Base-by-base conservation (phyloP, 495 filamentous ascomycete genomes). In the Aspergillus avenaceus region DNA sequence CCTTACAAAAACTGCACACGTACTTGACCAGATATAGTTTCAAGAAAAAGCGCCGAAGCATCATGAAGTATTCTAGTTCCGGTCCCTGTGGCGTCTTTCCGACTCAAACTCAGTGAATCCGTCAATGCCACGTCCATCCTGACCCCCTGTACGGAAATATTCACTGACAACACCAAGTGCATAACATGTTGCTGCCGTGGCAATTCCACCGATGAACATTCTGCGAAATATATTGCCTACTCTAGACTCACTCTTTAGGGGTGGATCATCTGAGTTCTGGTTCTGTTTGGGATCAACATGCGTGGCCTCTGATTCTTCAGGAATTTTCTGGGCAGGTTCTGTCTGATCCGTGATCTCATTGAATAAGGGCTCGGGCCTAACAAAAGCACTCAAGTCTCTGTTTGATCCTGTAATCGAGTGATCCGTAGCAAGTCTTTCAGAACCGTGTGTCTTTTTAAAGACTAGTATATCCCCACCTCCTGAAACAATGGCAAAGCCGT, bases 401-500 rank as follows among this genome's bases (percentile, higher is more conserved):
- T 61, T 25, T 14, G 56, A 42, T 26, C 29, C 49, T 12, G 54
- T 45, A 9, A 54, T 49, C n/a, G 58, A 27, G 1, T 48, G n/a
- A 14, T 43, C 45, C 23, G 53, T 22, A 7, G 13, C 48, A 8
- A 29, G 5, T 32, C 50, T 26, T 19, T 21, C 8, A 18, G 36
- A 45, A 8, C 68, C 68, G 12, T 70, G 62, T 11, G 76, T 65
- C 57, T 88, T 85, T 49, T 80, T 80, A 57, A 91, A 90, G 0
- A 93, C 79, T 14, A 91, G 74, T 7, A 91, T 74, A 59, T 91
- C 80, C 5, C 77, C 80, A 47, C 78, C 75, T 6, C 85, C 86
- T 4, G 83, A 83, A 8, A 85, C 79, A 47, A 91, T 86, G 45
- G 87, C 85, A 53, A 85, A 91, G 2, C 88, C 88, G 32, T 85